Base-by-base conservation (phyloP, 306 rosid species). In the Malus fusca region DNA sequence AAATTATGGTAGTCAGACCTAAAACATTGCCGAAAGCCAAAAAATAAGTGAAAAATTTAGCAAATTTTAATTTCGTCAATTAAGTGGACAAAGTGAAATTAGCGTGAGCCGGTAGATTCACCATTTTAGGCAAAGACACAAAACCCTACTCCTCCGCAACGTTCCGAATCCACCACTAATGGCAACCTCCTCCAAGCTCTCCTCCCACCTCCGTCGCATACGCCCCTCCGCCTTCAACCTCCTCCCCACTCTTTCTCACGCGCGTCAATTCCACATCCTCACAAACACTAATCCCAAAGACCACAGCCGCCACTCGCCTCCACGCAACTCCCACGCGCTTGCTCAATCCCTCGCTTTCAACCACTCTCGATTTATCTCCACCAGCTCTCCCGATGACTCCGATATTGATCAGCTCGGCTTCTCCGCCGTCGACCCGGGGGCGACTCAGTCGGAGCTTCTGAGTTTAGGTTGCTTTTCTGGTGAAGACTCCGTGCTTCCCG, bases 361-460 rank as follows among this genome's bases (percentile, higher is more conserved):
- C 81, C 80, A 62, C 80, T 75, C 85, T 43, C 92, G 93, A 75
- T 68, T 84, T 48, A 82, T 82, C 68, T 95, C 91, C 14, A 69
- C 90, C 61, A 82, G 30, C 30, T 73, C 89, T 18, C 77, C 73
- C 19, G 83, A 82, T 48, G 84, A 83, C 42, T 72, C 79, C 4
- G 89, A 74, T 68, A 35, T 56, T 15, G 80, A 37, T 30, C 82
- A 46, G 51, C 17, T 85, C 70, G 67, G 66, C 22, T 72, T 46
- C 35, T 72, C 63, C 35, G 74, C 56, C 6, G 63, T 22, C 68
- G 81, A 69, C 66, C 46, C 12, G 44, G 12, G 71, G 1, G 82
- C 66, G 15, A 35, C 71, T 21, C 79, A 60, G 66, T 72, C 89
- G 22, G 91, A 84, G 84, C 37, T 85, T 76, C 19, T 61, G 53